phyloP scores from a whole-genome alignment of 306 rosid genomes.

The Cucurbita pepo region DNA sequence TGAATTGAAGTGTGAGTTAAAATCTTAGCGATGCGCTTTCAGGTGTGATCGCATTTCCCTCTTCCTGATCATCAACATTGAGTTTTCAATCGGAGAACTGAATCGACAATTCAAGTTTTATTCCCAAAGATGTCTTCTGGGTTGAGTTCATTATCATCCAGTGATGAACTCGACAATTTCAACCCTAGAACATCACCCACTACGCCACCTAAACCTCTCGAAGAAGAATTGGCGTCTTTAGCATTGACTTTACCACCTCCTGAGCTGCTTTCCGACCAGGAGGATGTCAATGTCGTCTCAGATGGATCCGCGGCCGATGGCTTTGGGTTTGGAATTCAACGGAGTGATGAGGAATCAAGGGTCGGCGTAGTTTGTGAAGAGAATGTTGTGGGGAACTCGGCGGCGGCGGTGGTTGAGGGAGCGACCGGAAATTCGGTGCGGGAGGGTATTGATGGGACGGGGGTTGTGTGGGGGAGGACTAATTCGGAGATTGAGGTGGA shows the following conservation, averaged over 20 bases:
- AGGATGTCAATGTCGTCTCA: constrained; percentile 21
- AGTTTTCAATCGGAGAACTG: background rate
- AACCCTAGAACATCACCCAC: background rate
- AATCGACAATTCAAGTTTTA: background rate
- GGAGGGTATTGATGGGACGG: constrained; percentile 9
- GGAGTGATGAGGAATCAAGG: background rate
- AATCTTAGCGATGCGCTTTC: background rate
- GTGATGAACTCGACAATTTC: constrained; percentile 21
- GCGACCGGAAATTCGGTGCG: background rate
- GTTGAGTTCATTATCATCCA: constrained; percentile 18
- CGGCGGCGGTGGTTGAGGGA: constrained; percentile 1
- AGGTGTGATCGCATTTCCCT: background rate
- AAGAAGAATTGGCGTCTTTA: constrained; percentile 29
- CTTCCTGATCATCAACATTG: background rate
- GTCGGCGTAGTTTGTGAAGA: constrained; percentile 3
- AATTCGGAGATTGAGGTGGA: constrained; percentile 47
- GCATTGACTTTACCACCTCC: constrained; percentile 23
- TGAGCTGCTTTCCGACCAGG: constrained; percentile 13
- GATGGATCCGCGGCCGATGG: constrained; percentile 16
- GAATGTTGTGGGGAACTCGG: constrained; percentile 10
- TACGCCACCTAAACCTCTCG: constrained; percentile 13
- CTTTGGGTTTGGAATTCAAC: constrained; percentile 6
- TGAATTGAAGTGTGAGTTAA: too few relatives aligned
- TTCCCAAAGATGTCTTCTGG: constrained; percentile 20
- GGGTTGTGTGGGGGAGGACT: constrained; percentile 30